Conservation (phyloP, 1,139 yeast species). For the Saccharomyces hybrid region DNA sequence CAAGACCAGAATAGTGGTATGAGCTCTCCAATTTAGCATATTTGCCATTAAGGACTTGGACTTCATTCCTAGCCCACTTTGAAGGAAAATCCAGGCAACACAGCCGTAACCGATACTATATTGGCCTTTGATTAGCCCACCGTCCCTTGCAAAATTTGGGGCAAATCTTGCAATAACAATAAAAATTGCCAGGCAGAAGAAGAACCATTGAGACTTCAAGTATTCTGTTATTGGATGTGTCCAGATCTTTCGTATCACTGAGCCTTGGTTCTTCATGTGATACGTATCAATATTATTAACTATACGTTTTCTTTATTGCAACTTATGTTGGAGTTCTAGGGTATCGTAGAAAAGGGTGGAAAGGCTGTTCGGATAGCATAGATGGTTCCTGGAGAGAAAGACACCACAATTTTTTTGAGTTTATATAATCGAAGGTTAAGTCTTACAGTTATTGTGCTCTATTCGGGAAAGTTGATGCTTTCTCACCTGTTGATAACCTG, state of each 20-base stretch:
- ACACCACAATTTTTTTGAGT: background rate
- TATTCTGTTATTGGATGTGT: slow-evolving; percentile 20
- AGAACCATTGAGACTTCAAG: slow-evolving; percentile 56
- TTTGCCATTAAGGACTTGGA: slow-evolving; percentile 53
- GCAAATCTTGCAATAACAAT: slow-evolving; percentile 69
- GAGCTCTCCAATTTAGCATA: slow-evolving; percentile 74
- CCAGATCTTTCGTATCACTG: slow-evolving; percentile 11
- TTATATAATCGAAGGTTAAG: background rate
- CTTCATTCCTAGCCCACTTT: slow-evolving; percentile 72
- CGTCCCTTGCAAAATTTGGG: slow-evolving; percentile 77
- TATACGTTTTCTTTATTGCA: background rate
- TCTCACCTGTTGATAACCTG: background rate
- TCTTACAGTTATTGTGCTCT: background rate
- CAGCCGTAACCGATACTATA: slow-evolving; percentile 80
- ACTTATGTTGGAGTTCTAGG: background rate
- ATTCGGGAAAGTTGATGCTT: background rate
- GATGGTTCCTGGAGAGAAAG: background rate
- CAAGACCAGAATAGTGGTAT: slow-evolving; percentile 56
- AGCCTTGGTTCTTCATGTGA: slow-evolving; percentile 1
- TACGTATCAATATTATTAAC: background rate
- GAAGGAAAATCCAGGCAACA: slow-evolving; percentile 74
- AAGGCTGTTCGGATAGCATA: background rate
- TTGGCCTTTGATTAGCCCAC: slow-evolving; percentile 67
- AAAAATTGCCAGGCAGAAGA: slow-evolving; percentile 59
- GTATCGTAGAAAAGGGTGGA: background rate